Base-by-base conservation (phyloP, 2,329 filamentous ascomycete genomes). In the Aphanoascus verrucosus region DNA sequence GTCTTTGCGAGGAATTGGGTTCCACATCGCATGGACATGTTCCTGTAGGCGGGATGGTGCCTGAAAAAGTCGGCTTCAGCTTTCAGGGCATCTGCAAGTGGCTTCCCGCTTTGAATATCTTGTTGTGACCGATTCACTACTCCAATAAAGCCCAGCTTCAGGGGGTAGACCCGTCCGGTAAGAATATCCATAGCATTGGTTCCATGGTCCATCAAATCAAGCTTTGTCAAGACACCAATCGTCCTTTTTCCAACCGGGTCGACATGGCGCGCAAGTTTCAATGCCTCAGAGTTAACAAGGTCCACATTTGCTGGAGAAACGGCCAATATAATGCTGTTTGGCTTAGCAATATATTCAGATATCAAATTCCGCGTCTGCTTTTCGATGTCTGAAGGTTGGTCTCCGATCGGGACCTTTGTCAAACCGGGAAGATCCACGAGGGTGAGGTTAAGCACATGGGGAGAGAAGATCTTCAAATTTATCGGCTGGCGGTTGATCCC, bases 241-340 rank as follows among this genome's bases (percentile, higher is more conserved):
- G 93, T 98, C 67, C 93, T 82, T 69, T 88, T 83, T 58, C 93
- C 93, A 69, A 95, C 84, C 1, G 93, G 86, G 70, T 98, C 93
- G 52, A 98, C 93, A 81, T 98, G 88, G 51, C 93, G 85, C 56
- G 93, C 93, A 57, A 98, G 84, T 72, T 98, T 98, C 62, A 98
- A 74, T 6, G 93, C 90, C 70, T 98, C 93, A 6, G 93, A 98
- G 71, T 98, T 98, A 67, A 97, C 93, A 63, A 98, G 84, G 67
- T 98, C 93, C 64, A 97, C 91, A 65, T 98, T 98, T 51, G 93
- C 93, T 15, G 93, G 91, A 11, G 93, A 97, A 20, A 98, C 93
- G 32, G 93, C 93, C 50, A 98, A 80, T 59, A 98, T 84, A 65
- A 98, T 95, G 72, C 91, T 96, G 78, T 98, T 98, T 12, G 93